Conservation (phyloP, 2,329 filamentous ascomycete species). For the Falciphora oryzae region DNA sequence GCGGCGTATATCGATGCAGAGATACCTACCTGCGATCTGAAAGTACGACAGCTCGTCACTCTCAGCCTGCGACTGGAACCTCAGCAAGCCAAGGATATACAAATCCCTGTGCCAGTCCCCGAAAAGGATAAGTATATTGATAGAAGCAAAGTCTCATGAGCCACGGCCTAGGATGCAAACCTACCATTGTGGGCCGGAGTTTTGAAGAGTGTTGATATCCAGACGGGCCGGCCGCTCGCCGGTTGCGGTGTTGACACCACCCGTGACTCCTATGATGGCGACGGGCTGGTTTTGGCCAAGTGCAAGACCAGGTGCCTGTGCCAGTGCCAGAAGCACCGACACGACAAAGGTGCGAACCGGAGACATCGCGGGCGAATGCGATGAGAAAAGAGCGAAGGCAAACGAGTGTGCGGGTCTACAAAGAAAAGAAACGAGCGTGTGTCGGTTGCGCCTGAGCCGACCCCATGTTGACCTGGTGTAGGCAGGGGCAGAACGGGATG, state of each 20-base stretch:
- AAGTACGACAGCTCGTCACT: constrained; percentile 39
- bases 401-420: neutral
- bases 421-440: neutral
- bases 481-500: neutral
- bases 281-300: constrained; percentile 7
- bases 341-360: neutral
- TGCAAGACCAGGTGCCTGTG: neutral
- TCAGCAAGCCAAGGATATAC: constrained; percentile 35
- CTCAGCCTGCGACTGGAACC: constrained; percentile 31
- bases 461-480: neutral
- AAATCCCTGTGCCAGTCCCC: constrained; percentile 27
- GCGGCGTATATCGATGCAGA: neutral
- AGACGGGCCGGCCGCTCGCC: constrained; percentile 33
- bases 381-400: neutral
- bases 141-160: neutral
- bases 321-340: neutral
- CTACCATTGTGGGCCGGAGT: constrained; percentile 33
- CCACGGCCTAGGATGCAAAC: neutral
- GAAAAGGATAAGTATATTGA: neutral
- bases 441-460: neutral
- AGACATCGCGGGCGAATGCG: neutral
- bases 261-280: constrained; percentile 27
- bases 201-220: constrained; percentile 37
- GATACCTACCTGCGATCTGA: constrained; percentile 33
- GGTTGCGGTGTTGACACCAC: constrained; percentile 23